Evolutionary conservation across 805 yeast species (phyloP).

Genomic region (Myxozyma mucilagina): DNA sequence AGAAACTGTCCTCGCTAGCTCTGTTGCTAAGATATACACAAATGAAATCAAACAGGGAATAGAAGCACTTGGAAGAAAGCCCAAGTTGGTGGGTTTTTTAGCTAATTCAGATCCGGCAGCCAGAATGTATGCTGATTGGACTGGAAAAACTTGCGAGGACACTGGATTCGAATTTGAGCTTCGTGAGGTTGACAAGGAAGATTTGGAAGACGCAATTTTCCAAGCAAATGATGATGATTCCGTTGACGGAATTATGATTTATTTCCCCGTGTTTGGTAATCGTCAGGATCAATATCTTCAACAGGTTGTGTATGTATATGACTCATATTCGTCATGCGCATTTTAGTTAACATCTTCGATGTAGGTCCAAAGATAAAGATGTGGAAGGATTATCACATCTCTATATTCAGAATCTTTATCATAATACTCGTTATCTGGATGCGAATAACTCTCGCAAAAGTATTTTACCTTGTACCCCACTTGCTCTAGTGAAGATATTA

Average conservation of each 20-base stretch:
- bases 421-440: constrained; percentile 84
- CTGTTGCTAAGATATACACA: constrained; percentile 77
- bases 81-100: constrained; percentile 83
- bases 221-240: constrained; percentile 74
- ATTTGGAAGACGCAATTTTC: constrained; percentile 77
- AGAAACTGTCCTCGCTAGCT: constrained; percentile 59
- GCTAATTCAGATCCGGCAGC: constrained; percentile 97
- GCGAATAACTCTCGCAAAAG: constrained; percentile 69
- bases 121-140: constrained; percentile 92
- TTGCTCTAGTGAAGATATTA: constrained; percentile 89
- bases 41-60: constrained; percentile 70
- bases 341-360: neutral
- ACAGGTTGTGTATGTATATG: constrained; percentile 61
- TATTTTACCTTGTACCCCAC: constrained; percentile 93
- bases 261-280: constrained; percentile 95
- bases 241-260: constrained; percentile 92
- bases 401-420: constrained; percentile 92
- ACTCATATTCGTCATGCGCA: neutral
- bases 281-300: constrained; percentile 94
- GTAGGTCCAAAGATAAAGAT: constrained; percentile 73
- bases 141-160: constrained; percentile 82
- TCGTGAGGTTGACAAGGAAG: constrained; percentile 71
- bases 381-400: constrained; percentile 93
- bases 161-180: constrained; percentile 85
- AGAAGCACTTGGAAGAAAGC: constrained; percentile 53